Conservation (phyloP, 768 basidiomycete species). For the Pisolithus albus region DNA sequence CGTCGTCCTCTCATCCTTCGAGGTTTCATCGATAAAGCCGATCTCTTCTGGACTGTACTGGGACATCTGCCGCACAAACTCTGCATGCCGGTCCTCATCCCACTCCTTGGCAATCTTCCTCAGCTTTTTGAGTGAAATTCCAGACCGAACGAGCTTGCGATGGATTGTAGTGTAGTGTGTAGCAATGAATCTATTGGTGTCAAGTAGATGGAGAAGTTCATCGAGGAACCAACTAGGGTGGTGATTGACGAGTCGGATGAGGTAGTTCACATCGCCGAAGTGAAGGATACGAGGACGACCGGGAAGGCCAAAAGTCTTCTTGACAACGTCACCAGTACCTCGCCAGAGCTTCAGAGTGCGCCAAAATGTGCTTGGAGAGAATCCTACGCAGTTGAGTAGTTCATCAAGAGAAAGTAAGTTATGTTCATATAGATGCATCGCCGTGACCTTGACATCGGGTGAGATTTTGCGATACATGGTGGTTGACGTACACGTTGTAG, state of each 20-base stretch:
- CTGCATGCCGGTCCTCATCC: conserved; percentile 19
- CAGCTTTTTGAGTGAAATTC: conserved; percentile 25
- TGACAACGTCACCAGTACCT: conserved; percentile 1
- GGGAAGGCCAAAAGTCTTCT: background rate
- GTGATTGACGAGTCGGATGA: no score
- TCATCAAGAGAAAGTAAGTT: background rate
- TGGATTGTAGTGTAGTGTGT: conserved; percentile 1
- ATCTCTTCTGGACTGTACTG: background rate
- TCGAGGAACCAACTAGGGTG: background rate
- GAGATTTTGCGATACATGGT: background rate
- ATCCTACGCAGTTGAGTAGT: background rate
- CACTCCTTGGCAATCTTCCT: conserved; percentile 28
- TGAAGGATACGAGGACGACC: background rate
- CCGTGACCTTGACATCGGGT: background rate
- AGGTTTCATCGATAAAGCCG: background rate
- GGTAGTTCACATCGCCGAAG: background rate
- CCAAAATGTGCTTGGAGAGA: conserved; percentile 1
- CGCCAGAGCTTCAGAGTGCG: background rate
- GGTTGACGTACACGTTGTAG: background rate
- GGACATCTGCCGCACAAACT: conserved; percentile 13
- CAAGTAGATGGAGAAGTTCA: background rate
- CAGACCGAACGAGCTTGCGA: conserved; percentile 2
- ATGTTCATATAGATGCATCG: background rate
- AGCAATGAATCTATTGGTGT: conserved; percentile 1
- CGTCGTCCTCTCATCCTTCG: background rate